Evolutionary conservation across 2,329 filamentous ascomycete genomes (phyloP), one percentile per base, ranked within the genome.

Genomic region (Botrytis byssoidea): DNA sequence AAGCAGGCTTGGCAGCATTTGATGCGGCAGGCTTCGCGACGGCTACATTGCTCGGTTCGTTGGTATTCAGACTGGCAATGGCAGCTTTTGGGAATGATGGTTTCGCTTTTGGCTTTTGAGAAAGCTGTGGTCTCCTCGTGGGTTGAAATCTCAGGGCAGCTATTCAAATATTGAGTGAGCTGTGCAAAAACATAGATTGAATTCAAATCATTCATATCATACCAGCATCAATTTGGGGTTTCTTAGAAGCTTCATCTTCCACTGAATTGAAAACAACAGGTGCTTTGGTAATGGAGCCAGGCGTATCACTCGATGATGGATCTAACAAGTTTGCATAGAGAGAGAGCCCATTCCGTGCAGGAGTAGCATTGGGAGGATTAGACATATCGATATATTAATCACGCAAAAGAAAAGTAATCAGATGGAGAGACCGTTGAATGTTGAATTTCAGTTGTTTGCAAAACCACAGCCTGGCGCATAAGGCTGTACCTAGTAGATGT

Each of bases 301-400:
- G 79, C 59, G 83, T 80, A 55, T 84, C 82, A 12, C 77, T 68
- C 22, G 78, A 92, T 89, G 78, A 94, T 6, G 80, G 78, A 78
- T 93, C 91, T 76, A 96, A 89, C 61, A 97, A 88, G 82, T 97
- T 93, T 72, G 93, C 94, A 81, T 97, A 97, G 8, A 97, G 89
- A 29, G 93, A 95, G 77, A 94, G 85, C 73, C 87, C 86, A 73
- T 85, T 83, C 65, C 82, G 80, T 20, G 83, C 73, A n/a, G 72
- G 75, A 37, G 74, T 63, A 22, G 74, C 68, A 60, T 75, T 77
- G 2, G 75, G 65, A 67, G 77, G 69, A 77, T 79, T 78, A 51
- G 80, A 78, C 80, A 81, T 81, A 18, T 71, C 67, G 37, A 18
- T 51, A 51, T 59, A 20, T 44, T 14, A 48, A 73, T 25, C 42